These are phyloP conservation scores for Cyathus striatus DNA, from an alignment of 768 basidiomycete genomes.

Conservation along the genomic window DNA sequence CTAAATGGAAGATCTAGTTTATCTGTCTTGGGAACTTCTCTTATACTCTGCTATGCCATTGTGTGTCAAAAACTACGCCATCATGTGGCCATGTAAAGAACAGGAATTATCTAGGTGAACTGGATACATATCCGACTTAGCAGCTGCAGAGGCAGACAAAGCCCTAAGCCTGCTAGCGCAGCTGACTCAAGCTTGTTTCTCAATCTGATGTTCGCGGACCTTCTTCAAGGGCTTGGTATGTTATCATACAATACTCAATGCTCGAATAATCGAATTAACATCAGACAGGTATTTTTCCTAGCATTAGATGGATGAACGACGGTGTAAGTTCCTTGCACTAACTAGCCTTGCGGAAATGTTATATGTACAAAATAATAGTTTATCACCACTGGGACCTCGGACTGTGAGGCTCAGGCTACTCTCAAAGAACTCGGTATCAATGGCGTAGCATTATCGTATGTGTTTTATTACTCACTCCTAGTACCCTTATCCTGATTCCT, in stretches of 20 bases:
- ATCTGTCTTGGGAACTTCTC: background rate
- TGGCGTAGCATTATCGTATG: conserved; percentile 36
- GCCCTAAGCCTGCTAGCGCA: too few relatives aligned
- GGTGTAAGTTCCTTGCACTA: too few relatives aligned
- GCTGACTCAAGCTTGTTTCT: conserved; percentile 28
- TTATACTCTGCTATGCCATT: background rate
- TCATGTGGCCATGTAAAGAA: too few relatives aligned
- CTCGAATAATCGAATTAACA: background rate
- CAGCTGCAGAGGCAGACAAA: too few relatives aligned
- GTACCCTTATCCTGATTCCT: too few relatives aligned
- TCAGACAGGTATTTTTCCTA: conserved; percentile 36
- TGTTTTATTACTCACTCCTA: too few relatives aligned
- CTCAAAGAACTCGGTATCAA: conserved; percentile 46
- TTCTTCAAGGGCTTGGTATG: conserved; percentile 28
- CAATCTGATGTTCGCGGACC: conserved; percentile 34
- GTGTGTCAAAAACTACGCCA: too few relatives aligned
- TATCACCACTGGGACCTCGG: conserved; percentile 18
- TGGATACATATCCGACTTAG: too few relatives aligned
- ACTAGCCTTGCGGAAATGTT: background rate
- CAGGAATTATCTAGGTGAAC: too few relatives aligned
- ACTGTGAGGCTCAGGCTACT: conserved; percentile 41
- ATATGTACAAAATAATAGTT: background rate
- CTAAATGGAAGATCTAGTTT: background rate
- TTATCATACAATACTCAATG: background rate
- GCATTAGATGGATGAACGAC: conserved; percentile 33